Evolutionary conservation across 2,329 filamentous ascomycete genomes (phyloP).

Genomic region (Pseudogymnoascus pannorum): DNA sequence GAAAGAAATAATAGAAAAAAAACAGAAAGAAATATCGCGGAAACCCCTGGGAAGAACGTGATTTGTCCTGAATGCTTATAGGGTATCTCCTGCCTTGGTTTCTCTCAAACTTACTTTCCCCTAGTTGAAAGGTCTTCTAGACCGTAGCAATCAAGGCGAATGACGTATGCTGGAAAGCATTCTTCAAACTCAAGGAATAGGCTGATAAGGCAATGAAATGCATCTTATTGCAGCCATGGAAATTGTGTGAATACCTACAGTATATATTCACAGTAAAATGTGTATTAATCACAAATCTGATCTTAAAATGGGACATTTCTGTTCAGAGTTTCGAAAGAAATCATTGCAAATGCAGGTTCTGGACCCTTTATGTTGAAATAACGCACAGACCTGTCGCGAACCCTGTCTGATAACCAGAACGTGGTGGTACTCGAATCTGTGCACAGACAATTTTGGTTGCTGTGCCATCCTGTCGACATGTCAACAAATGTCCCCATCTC

Average conservation of each 20-base stretch:
- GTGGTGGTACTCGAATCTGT: background rate
- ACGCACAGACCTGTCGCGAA: background rate
- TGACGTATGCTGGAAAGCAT: background rate
- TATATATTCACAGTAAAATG: background rate
- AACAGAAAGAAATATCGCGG: background rate
- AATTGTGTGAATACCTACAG: background rate
- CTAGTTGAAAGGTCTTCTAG: slow-evolving; percentile 1
- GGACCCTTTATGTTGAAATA: background rate
- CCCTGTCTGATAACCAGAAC: slow-evolving; percentile 7
- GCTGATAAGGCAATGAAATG: background rate
- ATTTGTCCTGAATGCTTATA: background rate
- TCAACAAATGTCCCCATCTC: slow-evolving; percentile 5
- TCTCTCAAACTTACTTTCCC: background rate
- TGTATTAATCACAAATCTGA: background rate
- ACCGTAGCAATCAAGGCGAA: background rate
- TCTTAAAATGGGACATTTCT: background rate
- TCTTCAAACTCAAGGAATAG: background rate
- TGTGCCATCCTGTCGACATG: background rate
- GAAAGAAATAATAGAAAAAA: background rate
- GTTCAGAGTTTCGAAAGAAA: background rate
- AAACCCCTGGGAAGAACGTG: slow-evolving; percentile 5
- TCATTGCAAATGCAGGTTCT: background rate
- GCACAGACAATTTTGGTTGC: slow-evolving; percentile 5
- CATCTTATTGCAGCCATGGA: background rate
- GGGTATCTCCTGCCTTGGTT: slow-evolving; percentile 4